Conservation (phyloP, 371 early-diverging fungal genomes). For the Mucor velutinosus region DNA sequence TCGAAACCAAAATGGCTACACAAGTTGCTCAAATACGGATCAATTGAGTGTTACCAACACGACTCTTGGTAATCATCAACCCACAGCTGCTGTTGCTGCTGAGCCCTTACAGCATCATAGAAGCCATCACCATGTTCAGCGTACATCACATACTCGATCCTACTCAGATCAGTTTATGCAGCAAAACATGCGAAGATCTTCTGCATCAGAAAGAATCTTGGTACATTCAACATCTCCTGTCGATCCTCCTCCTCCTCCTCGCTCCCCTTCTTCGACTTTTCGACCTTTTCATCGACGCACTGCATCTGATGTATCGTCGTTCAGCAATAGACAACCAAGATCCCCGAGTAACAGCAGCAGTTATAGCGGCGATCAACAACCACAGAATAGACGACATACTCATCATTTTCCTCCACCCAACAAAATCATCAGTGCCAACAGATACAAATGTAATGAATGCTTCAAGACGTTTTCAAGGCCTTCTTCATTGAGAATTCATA, state of each 20-base stretch:
- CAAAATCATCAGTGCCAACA: constrained; percentile 3
- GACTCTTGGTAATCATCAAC: background rate
- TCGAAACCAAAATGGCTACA: background rate
- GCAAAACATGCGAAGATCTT: constrained; percentile 12
- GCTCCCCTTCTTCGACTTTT: background rate
- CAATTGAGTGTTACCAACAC: background rate
- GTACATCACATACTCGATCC: constrained; percentile 11
- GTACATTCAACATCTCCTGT: background rate
- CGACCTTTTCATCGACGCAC: constrained; percentile 8
- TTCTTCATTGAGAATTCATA: constrained; percentile 67
- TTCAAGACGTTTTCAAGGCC: constrained; percentile 78
- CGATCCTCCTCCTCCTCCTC: background rate
- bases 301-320: background rate
- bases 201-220: constrained; percentile 2
- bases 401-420: background rate
- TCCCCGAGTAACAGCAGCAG: background rate
- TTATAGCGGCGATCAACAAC: background rate
- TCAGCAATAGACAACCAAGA: background rate
- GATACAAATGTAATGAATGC: constrained; percentile 72
- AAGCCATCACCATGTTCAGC: background rate
- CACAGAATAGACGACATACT: background rate
- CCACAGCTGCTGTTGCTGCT: background rate
- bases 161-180: constrained; percentile 14
- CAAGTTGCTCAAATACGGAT: background rate
- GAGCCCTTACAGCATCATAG: background rate